These are phyloP conservation scores for Blastomyces emzantsi DNA, from an alignment of 2,329 filamentous ascomycete genomes.

Conservation along the genomic window DNA sequence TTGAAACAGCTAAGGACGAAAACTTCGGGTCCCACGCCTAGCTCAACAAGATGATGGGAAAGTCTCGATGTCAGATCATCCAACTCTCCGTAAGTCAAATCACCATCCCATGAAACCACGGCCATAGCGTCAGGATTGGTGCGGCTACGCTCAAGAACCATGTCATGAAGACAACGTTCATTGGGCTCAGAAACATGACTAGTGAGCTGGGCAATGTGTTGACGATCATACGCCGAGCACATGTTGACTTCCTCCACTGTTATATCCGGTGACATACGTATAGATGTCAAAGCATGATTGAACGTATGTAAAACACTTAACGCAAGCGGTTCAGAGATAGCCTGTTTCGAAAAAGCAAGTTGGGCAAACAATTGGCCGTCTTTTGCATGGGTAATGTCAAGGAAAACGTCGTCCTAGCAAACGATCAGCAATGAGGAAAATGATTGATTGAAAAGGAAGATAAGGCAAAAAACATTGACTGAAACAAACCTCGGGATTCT, in stretches of 20 bases:
- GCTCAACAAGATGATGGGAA: conserved; percentile 2
- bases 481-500: not conserved
- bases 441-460: not conserved
- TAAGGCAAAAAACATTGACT: not conserved
- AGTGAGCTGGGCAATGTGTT: conserved; percentile 4
- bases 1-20: conserved; percentile 12
- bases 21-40: conserved; percentile 7
- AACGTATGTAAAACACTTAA: conserved; percentile 6
- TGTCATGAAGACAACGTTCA: conserved; percentile 5
- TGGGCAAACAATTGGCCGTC: not conserved
- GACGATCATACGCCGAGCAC: conserved; percentile 4
- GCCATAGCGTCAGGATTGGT: conserved; percentile 6
- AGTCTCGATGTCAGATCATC: conserved; percentile 7
- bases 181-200: not conserved
- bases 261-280: conserved; percentile 2
- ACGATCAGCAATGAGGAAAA: not conserved
- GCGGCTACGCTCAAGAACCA: conserved; percentile 1
- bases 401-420: conserved; percentile 2
- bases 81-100: conserved; percentile 8
- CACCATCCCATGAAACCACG: conserved; percentile 8
- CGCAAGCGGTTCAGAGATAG: conserved; percentile 3
- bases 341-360: not conserved
- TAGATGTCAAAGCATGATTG: not conserved
- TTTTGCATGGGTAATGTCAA: not conserved
- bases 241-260: conserved; percentile 5